Conservation (phyloP, 371 early-diverging fungal genomes). For the Actinomortierella ambigua region DNA sequence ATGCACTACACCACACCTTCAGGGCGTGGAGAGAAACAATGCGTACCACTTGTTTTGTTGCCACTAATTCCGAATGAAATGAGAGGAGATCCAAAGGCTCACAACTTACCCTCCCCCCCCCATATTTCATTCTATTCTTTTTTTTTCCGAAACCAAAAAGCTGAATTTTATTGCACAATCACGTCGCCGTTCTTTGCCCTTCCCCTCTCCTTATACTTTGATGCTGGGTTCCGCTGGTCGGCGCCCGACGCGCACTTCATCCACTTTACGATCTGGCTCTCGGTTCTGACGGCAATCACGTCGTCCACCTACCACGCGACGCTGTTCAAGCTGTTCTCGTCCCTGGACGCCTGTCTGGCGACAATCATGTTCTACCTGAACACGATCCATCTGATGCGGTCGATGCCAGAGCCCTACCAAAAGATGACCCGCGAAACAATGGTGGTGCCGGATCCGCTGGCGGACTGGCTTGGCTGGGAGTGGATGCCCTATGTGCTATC, state of each 20-base stretch:
- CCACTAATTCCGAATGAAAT: not conserved
- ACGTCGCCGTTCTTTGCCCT: slow-evolving; percentile 52
- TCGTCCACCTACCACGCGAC: slow-evolving; percentile 50
- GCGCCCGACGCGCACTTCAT: slow-evolving; percentile 42
- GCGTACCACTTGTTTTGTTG: not conserved
- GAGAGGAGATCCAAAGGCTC: too few species aligned
- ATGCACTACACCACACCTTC: not conserved
- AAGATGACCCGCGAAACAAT: slow-evolving; percentile 1
- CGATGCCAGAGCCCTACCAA: slow-evolving; percentile 23
- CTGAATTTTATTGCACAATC: slow-evolving; percentile 54
- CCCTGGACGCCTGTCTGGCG: slow-evolving; percentile 50
- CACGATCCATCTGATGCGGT: slow-evolving; percentile 32
- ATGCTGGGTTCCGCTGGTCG: slow-evolving; percentile 34
- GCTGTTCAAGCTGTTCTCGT: slow-evolving; percentile 49
- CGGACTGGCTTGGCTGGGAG: slow-evolving; percentile 15
- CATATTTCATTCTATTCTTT: not conserved
- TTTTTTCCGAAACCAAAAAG: slow-evolving; percentile 10
- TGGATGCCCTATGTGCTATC: slow-evolving; percentile 31
- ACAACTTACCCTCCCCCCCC: too few species aligned
- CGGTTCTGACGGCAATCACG: slow-evolving; percentile 40
- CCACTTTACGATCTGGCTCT: slow-evolving; percentile 41
- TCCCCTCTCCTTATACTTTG: slow-evolving; percentile 41
- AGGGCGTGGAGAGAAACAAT: not conserved
- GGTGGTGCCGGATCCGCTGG: slow-evolving; percentile 29
- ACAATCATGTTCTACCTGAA: slow-evolving; percentile 48